Evolutionary conservation across 176 grass and related monocot genomes (phyloP).

Genomic region (Tillandsia fasciculata): DNA sequence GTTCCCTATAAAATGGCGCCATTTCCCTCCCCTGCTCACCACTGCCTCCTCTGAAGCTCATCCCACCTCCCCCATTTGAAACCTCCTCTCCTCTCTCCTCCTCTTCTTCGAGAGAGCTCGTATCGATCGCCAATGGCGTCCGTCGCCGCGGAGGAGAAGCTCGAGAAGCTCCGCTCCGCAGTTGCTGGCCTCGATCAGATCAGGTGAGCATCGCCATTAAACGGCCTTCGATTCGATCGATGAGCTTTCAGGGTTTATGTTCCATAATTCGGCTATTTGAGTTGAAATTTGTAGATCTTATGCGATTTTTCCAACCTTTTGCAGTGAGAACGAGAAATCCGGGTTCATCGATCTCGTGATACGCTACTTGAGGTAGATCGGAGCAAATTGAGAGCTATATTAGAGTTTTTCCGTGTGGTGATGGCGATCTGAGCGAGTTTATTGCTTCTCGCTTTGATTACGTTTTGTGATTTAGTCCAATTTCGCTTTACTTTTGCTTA

Average conservation of each 20-base stretch:
- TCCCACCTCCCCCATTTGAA: no score
- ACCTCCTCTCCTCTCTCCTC: conserved; percentile 13
- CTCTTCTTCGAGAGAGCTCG: neutral
- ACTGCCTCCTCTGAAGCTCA: conserved; percentile 18
- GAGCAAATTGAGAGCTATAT: neutral
- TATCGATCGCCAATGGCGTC: conserved; percentile 27
- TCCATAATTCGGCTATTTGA: neutral
- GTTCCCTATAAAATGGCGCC: neutral
- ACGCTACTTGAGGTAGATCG: conserved; percentile 85
- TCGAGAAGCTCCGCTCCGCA: conserved; percentile 43
- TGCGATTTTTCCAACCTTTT: neutral
- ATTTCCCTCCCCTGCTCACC: neutral
- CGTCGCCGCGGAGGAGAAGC: conserved; percentile 39
- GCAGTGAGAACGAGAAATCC: conserved; percentile 89
- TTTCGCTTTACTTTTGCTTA: neutral
- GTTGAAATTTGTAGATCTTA: conserved; percentile 13
- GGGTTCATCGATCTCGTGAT: conserved; percentile 81
- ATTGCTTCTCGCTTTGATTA: neutral
- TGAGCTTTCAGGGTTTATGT: conserved; percentile 14
- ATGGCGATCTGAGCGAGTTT: neutral
- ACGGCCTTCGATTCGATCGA: neutral
- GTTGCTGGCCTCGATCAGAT: conserved; percentile 66
- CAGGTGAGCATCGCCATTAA: conserved; percentile 28
- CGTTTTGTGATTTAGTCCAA: neutral
- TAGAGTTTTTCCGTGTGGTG: neutral